Base-by-base conservation (phyloP, 2,329 filamentous ascomycete species). In the Akanthomyces muscarius region DNA sequence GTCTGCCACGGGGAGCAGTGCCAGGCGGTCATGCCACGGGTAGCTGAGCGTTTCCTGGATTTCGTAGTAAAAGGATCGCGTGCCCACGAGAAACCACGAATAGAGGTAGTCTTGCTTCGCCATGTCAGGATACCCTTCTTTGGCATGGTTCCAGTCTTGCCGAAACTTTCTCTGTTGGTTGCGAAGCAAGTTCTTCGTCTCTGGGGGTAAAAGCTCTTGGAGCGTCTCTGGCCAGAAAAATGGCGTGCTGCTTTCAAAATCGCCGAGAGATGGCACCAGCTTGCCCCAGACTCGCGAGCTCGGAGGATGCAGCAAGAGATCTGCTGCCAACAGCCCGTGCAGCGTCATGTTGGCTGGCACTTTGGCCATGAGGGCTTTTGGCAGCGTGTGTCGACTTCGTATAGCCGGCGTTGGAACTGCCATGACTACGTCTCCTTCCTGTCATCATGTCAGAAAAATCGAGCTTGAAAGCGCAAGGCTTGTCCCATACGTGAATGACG, bases 281-380 rank as follows among this genome's bases (percentile, higher is more conserved):
- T 28, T 62, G 21, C 25, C 23, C 59, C 42, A 63, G 13, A 13
- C 18, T 11, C 18, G 38, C 11, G 53, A 55, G 11, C 18, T 14
- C 1, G 52, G 23, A 16, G 60, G 61, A 1, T 65, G 54, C 33
- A 67, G 78, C 6, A 84, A 82, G 16, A 93, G 77, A 66, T 88
- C 86, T 1, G 88, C 83, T 11, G 91, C 90, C 1, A 96, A 78
- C 21, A 91, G 81, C 8, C 87, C 89, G 65, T 96, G 91, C 14
- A 90, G 82, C 1, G 86, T 83, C 48, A 84, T 82, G 63, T 80
- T 78, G 13, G 78, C 75, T 0, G 83, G 79, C 2, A 89, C 80
- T 44, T 77, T 78, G 21, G 76, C 71, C 30, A 79, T 75, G 58
- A 92, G 82, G 1, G 75, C 66, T 44, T 79, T 76, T 10, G 86